phyloP scores from a whole-genome alignment of 495 filamentous ascomycete species.

The Penicillium maclennaniae region DNA sequence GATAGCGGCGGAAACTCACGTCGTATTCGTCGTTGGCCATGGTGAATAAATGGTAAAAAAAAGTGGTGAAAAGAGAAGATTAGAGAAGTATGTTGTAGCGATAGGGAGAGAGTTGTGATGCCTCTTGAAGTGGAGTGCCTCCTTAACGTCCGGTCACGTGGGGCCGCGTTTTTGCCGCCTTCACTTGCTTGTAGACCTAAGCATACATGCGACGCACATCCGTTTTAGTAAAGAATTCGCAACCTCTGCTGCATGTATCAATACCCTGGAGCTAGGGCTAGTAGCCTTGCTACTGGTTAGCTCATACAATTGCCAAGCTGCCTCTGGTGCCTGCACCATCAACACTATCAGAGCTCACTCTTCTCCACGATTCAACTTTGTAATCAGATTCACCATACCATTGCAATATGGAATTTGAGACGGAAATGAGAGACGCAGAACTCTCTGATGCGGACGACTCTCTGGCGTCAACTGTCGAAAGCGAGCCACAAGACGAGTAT shows the following conservation, averaged over 20 bases:
- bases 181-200: not conserved
- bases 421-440: conserved; percentile 30
- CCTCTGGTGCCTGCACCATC: not conserved
- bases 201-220: not conserved
- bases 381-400: not conserved
- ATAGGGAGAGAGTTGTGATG: conserved; percentile 33
- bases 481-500: conserved; percentile 37
- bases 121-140: conserved; percentile 24
- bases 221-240: not conserved
- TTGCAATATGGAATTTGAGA: conserved; percentile 3
- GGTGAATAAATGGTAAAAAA: conserved; percentile 21
- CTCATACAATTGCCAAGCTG: not conserved
- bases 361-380: not conserved
- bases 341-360: not conserved
- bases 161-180: conserved; percentile 9
- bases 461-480: conserved; percentile 53
- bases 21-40: conserved; percentile 99
- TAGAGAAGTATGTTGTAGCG: conserved; percentile 19
- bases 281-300: not conserved
- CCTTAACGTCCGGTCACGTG: conserved; percentile 32
- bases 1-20: conserved; percentile 57
- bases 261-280: not conserved
- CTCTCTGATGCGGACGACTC: conserved; percentile 56
- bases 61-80: conserved; percentile 18
- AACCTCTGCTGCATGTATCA: not conserved